Base-by-base conservation (phyloP, 208 protist species). In the Crithidia brevicula region DNA sequence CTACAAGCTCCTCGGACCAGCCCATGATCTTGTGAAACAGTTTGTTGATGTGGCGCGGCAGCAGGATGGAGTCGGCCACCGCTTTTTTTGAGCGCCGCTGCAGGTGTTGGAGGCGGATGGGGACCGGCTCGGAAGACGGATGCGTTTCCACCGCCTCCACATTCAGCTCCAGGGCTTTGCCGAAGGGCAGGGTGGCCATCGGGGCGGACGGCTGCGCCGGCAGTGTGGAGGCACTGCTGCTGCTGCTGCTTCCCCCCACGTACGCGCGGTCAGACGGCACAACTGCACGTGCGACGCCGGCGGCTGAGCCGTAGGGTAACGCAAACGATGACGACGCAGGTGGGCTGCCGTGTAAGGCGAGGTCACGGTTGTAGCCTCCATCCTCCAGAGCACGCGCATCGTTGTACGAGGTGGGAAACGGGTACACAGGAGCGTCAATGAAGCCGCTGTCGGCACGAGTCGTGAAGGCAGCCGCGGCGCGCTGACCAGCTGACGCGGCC, bases 21-120 rank as follows among this genome's bases (percentile, higher is more conserved):
- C 92, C 92, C 92, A 96, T 96, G 58, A 96, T 96, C 72, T 95
- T 93, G 74, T 96, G 92, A 75, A 96, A 96, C 18, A 96, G 78
- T 43, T 72, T 67, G 69, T 96, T 96, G 56, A 96, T 88, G 71
- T 96, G 92, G 10, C 87, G 86, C 3, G 92, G 92, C 27, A 96
- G 79, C 42, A 86, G 31, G 30, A 94, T 88, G 20, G 92, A 84
- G 59, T 95, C 89, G 2, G 86, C 84, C 34, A 72, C 82, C 68
- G 89, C 87, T 49, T 83, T 81, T 27, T 77, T 70, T 11, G 61
- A 74, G 49, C 76, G 85, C 9, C 75, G 75, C 57, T 79, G 75
- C 54, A 93, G 81, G 60, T 85, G 74, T 77, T 94, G 86, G 28
- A 95, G 75, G 31, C 81, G 74, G 15, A 96, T 63, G 6, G 92